Percentiles rank a stretch among this genome's conserved stretches.
phyloP scores from a whole-genome alignment of 2,329 filamentous ascomycete genomes.

The Aspergillus sp. region DNA sequence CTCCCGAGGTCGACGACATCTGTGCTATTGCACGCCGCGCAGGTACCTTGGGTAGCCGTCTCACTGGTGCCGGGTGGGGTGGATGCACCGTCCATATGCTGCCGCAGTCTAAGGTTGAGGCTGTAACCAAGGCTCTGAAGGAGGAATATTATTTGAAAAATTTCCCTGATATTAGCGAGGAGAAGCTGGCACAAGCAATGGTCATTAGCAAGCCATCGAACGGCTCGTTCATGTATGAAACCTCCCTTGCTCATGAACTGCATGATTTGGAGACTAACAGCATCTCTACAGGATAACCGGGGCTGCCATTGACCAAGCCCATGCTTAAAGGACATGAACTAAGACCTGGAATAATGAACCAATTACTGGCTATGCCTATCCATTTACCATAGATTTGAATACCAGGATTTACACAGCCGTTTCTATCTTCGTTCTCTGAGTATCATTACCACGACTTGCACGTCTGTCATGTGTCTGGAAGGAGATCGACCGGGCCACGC shows the following conservation, averaged over 20 bases:
- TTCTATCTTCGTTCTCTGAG: not conserved
- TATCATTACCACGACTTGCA: not conserved
- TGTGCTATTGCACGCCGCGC: constrained; percentile 71
- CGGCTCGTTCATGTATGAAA: constrained; percentile 37
- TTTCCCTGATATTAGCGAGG: constrained; percentile 59
- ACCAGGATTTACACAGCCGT: not conserved
- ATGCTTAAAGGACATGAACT: constrained; percentile 16
- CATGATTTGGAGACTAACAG: constrained; percentile 7
- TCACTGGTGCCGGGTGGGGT: constrained; percentile 95
- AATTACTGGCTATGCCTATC: not conserved
- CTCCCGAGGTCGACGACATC: constrained; percentile 82
- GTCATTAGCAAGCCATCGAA: constrained; percentile 73
- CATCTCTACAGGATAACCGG: constrained; percentile 26
- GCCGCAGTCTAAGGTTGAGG: constrained; percentile 71
- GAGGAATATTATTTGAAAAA: constrained; percentile 74
- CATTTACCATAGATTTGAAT: not conserved
- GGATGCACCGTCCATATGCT: constrained; percentile 93
- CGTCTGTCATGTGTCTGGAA: too few species aligned
- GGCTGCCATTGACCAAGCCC: constrained; percentile 29
- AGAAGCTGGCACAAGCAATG: constrained; percentile 71
- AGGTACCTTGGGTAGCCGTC: constrained; percentile 74
- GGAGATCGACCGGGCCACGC: too few species aligned
- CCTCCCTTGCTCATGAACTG: not conserved
- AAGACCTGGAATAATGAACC: not conserved
- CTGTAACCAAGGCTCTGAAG: constrained; percentile 69